Conservation (phyloP, 495 filamentous ascomycete species). For the Podospora didyma region DNA sequence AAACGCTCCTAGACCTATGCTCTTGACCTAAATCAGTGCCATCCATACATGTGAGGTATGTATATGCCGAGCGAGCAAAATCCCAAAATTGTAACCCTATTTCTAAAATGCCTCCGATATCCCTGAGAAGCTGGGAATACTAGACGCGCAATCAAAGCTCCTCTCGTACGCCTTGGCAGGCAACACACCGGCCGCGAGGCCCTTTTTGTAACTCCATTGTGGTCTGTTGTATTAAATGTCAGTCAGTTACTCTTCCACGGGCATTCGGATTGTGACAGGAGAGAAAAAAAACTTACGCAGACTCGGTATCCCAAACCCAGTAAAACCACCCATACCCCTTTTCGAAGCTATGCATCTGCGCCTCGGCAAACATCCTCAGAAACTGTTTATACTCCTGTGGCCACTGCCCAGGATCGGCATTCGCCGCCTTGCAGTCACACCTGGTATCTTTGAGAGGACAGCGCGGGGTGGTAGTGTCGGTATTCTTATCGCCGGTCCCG, state of each 20-base stretch:
- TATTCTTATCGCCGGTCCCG: constrained; percentile 49
- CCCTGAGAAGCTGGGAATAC: constrained; percentile 65
- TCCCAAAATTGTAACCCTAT: too few relatives aligned
- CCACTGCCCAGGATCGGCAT: constrained; percentile 66
- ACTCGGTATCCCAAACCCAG: constrained; percentile 72
- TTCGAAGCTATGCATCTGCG: constrained; percentile 91
- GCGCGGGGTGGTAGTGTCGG: constrained; percentile 53
- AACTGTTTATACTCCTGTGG: constrained; percentile 76
- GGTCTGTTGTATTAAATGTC: constrained; percentile 47
- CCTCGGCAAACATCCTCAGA: constrained; percentile 84
- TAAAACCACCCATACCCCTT: constrained; percentile 96
- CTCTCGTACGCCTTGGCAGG: constrained; percentile 73
- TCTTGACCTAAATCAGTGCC: too few relatives aligned
- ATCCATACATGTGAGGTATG: too few relatives aligned
- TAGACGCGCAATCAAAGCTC: constrained; percentile 65
- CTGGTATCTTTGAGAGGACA: constrained; percentile 62
- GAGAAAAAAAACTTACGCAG: constrained; percentile 23
- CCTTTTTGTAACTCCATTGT: constrained; percentile 93
- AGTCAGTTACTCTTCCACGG: neutral
- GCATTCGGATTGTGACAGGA: neutral
- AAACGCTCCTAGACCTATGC: too few relatives aligned
- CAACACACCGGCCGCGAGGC: constrained; percentile 77
- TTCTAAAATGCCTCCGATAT: constrained; percentile 66
- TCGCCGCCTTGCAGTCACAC: constrained; percentile 74
- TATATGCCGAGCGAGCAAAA: too few relatives aligned